These are phyloP conservation scores for Syzygium jambos DNA, from an alignment of 345 rosid species.

Conservation along the genomic window DNA sequence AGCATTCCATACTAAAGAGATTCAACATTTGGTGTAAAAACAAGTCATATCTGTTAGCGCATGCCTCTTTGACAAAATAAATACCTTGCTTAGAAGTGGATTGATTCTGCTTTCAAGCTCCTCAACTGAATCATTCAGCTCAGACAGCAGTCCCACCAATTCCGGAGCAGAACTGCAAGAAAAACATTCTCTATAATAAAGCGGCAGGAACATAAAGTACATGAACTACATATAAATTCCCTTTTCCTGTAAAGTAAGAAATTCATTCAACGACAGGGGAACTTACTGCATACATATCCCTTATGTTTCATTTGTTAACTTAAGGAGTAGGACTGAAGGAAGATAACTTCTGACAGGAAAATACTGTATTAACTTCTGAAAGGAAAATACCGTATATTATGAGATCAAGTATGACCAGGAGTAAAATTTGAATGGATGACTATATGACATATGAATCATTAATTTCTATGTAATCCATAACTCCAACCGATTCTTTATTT, in stretches of 20 bases:
- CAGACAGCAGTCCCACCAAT: conserved; percentile 74
- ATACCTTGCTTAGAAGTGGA: conserved; percentile 63
- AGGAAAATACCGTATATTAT: not conserved
- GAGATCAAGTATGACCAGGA: not conserved
- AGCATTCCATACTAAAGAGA: not conserved
- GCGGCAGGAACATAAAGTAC: not conserved
- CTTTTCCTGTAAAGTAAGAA: not conserved
- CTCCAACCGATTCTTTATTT: not conserved
- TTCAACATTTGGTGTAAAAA: not conserved
- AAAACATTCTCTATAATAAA: not conserved
- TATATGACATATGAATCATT: not conserved
- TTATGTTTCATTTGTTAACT: not conserved
- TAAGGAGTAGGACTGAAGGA: not conserved
- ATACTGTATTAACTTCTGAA: not conserved
- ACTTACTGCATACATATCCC: not conserved
- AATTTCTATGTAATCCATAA: not conserved
- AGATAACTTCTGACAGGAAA: not conserved
- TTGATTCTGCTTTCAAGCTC: conserved; percentile 65
- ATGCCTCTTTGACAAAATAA: not conserved
- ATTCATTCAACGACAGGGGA: not conserved
- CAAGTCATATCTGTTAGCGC: not conserved
- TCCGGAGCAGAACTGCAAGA: conserved; percentile 86
- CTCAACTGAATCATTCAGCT: conserved; percentile 58
- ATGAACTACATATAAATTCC: not conserved
- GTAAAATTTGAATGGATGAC: not conserved